Conservation (phyloP, 179 eudicot genomes). For the Patellifolia procumbens region DNA sequence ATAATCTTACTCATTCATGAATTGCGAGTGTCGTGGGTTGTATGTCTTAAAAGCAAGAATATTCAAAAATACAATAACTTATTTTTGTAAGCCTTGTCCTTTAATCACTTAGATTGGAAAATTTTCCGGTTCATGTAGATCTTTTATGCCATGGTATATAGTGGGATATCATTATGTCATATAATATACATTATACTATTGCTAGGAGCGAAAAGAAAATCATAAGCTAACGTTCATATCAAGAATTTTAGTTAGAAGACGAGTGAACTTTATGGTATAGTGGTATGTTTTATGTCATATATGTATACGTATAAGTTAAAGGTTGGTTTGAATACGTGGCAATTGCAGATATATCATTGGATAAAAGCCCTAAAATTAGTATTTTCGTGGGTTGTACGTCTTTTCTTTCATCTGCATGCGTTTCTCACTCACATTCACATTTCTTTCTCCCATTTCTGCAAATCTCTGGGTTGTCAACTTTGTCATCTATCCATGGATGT, state of each 20-base stretch:
- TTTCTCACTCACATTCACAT: background rate
- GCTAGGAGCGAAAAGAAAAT: background rate
- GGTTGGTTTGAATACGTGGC: background rate
- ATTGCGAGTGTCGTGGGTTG: too few relatives aligned
- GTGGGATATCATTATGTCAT: too few relatives aligned
- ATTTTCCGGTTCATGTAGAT: too few relatives aligned
- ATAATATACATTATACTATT: too few relatives aligned
- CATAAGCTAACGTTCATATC: background rate
- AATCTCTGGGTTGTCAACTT: background rate
- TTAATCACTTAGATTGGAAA: too few relatives aligned
- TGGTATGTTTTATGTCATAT: background rate
- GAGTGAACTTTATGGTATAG: background rate
- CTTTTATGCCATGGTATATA: too few relatives aligned
- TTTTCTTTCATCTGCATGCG: slow-evolving; percentile 25
- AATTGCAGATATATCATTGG: slow-evolving; percentile 16
- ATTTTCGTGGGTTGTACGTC: slow-evolving; percentile 35
- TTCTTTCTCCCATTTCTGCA: background rate
- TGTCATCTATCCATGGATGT: slow-evolving; percentile 10
- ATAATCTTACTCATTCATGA: too few relatives aligned
- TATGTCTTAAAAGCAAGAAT: too few relatives aligned
- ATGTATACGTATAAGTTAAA: background rate
- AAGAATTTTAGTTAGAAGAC: background rate
- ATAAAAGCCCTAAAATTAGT: background rate
- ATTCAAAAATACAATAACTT: too few relatives aligned
- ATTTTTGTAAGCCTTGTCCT: too few relatives aligned